Evolutionary conservation across 2,329 filamentous ascomycete species (phyloP).

Genomic region (Penicillium sp.): DNA sequence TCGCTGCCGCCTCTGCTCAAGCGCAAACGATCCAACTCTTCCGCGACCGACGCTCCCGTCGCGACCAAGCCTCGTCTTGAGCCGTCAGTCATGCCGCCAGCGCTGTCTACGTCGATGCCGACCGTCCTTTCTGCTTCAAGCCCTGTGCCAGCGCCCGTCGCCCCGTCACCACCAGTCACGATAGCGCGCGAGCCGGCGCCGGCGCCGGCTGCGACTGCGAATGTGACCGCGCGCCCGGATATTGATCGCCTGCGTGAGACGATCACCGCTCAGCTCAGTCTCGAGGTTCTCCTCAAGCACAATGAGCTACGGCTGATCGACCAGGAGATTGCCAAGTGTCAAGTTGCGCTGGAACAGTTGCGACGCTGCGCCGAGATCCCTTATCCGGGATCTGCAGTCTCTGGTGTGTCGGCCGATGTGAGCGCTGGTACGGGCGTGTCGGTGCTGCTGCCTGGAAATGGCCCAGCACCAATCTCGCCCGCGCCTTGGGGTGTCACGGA

Average conservation of each 20-base stretch:
- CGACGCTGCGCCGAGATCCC: constrained; percentile 90
- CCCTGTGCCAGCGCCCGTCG: constrained; percentile 13
- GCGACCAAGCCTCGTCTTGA: constrained; percentile 38
- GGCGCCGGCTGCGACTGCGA: constrained; percentile 23
- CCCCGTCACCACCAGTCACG: constrained; percentile 15
- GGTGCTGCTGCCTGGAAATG: constrained; percentile 62
- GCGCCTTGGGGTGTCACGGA: constrained; percentile 88
- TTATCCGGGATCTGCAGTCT: constrained; percentile 71
- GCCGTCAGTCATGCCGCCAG: constrained; percentile 7
- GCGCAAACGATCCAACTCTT: constrained; percentile 59
- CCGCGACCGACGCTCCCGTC: constrained; percentile 41
- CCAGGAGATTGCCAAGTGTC: constrained; percentile 94
- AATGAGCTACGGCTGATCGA: constrained; percentile 92
- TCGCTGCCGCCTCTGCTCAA: constrained; percentile 53
- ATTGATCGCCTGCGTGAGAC: constrained; percentile 63
- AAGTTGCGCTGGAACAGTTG: constrained; percentile 88
- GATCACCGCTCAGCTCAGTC: constrained; percentile 83
- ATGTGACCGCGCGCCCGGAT: constrained; percentile 22
- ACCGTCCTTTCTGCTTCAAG: constrained; percentile 15
- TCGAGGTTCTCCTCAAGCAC: constrained; percentile 92
- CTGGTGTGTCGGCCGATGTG: constrained; percentile 64
- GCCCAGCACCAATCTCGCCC: constrained; percentile 72
- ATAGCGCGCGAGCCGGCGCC: constrained; percentile 20
- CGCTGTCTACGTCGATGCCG: constrained; percentile 2
- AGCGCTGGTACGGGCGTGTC: constrained; percentile 74